Conservation (phyloP, 805 yeast genomes). For the Barnettozyma wickerhamii region DNA sequence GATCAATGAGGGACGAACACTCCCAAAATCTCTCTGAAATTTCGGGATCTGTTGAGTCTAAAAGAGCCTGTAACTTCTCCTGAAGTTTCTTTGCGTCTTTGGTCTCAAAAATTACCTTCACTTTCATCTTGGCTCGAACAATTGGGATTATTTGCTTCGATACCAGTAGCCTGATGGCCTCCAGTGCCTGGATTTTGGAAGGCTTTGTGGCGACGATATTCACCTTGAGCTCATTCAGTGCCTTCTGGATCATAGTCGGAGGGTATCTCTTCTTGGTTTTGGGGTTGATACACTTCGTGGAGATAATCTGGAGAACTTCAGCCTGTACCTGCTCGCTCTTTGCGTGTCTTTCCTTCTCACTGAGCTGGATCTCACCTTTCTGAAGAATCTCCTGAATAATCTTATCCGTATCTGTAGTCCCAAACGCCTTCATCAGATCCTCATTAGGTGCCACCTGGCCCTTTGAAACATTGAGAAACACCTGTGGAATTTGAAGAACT, state of each 20-base stretch:
- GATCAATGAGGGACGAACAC: conserved; percentile 73
- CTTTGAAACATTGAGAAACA: conserved; percentile 86
- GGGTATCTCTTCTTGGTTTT: conserved; percentile 87
- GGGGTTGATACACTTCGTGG: conserved; percentile 91
- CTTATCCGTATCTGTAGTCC: conserved; percentile 66
- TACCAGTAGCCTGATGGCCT: conserved; percentile 77
- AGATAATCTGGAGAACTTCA: conserved; percentile 76
- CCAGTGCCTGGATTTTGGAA: conserved; percentile 86
- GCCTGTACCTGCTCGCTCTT: conserved; percentile 69
- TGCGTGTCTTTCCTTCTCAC: conserved; percentile 86
- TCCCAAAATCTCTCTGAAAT: conserved; percentile 45
- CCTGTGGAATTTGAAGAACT: conserved; percentile 93
- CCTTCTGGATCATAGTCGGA: conserved; percentile 89
- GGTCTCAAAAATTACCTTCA: conserved; percentile 55
- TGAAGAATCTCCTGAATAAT: conserved; percentile 78
- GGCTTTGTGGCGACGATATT: conserved; percentile 69
- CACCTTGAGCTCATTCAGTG: conserved; percentile 70
- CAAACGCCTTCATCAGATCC: conserved; percentile 70
- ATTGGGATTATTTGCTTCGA: conserved; percentile 85
- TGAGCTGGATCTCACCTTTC: conserved; percentile 92
- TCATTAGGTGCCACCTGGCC: conserved; percentile 91
- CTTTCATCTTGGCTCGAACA: conserved; percentile 90
- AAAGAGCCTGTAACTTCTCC: conserved; percentile 38
- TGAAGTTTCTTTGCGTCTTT: conserved; percentile 45
- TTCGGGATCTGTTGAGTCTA: conserved; percentile 40